Percentiles rank a stretch among this genome's conserved stretches.
phyloP scores from a whole-genome alignment of 1,284 basidiomycete species.

The Chondrostereum purpureum region DNA sequence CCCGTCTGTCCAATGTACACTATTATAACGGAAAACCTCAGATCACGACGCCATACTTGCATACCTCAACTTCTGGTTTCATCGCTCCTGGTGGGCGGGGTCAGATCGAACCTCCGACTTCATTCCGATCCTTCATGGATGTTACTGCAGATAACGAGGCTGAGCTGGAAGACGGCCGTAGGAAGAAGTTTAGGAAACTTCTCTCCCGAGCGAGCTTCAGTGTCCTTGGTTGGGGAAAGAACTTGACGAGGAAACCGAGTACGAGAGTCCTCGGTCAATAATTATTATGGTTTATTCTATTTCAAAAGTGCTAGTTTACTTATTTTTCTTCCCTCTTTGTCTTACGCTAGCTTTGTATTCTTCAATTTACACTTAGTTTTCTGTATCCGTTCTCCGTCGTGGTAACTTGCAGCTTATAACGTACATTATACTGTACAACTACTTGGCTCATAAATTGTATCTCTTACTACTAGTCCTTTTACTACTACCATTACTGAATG shows the following conservation, averaged over 20 bases:
- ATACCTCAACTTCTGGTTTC: slow-evolving; percentile 14
- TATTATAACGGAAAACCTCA: neutral
- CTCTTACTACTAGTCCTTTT: neutral
- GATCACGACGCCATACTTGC: slow-evolving; percentile 11
- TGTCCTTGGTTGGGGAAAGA: slow-evolving; percentile 10
- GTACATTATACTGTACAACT: neutral
- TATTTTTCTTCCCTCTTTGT: no score
- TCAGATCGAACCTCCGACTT: slow-evolving; percentile 5
- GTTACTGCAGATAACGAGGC: slow-evolving; percentile 15
- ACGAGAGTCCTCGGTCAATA: neutral
- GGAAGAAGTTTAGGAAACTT: slow-evolving; percentile 8
- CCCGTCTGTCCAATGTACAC: neutral
- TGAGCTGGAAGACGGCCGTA: neutral
- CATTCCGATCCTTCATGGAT: slow-evolving; percentile 28
- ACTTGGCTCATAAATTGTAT: neutral
- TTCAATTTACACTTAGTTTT: no score
- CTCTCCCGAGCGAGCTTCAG: slow-evolving; percentile 11
- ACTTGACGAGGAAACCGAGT: slow-evolving; percentile 1
- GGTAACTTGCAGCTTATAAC: no score
- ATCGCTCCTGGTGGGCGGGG: slow-evolving; percentile 8
- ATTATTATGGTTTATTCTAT: no score
- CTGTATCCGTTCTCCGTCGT: neutral
- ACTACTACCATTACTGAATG: neutral
- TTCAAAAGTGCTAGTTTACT: no score
- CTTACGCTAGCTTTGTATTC: neutral